phyloP scores from a whole-genome alignment of 2,329 filamentous ascomycete genomes.

The Orbilia blumenaviensis region DNA sequence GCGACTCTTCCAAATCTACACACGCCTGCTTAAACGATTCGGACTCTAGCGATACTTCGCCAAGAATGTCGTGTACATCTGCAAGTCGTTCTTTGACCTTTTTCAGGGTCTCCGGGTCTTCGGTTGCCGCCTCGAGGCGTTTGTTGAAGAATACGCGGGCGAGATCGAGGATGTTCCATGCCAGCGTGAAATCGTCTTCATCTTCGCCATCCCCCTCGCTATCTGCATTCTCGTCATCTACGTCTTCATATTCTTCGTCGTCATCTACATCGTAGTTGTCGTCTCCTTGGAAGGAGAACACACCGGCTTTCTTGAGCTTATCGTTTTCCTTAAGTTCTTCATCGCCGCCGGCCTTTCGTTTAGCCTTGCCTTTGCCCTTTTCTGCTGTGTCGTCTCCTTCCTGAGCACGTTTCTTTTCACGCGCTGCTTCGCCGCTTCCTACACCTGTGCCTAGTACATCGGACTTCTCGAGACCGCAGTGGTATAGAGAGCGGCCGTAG shows the following conservation, averaged over 20 bases:
- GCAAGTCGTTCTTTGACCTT: conserved; percentile 72
- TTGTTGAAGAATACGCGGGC: conserved; percentile 73
- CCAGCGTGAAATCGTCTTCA: conserved; percentile 76
- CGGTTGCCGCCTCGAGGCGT: conserved; percentile 61
- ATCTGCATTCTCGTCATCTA: conserved; percentile 60
- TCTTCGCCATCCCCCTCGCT: conserved; percentile 61
- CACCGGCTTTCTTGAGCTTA: conserved; percentile 55
- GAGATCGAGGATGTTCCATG: conserved; percentile 83
- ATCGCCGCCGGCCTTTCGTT: conserved; percentile 57
- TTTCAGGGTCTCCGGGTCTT: conserved; percentile 58
- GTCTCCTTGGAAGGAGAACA: conserved; percentile 86
- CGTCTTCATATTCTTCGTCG: conserved; percentile 65
- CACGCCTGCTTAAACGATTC: conserved; percentile 92
- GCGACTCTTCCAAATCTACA: conserved; percentile 78
- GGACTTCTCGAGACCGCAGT: conserved; percentile 91
- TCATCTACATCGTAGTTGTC: conserved; percentile 72
- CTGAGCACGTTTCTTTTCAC: conserved; percentile 65
- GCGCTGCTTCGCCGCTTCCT: conserved; percentile 68
- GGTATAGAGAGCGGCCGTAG: conserved; percentile 93
- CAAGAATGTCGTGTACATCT: conserved; percentile 91
- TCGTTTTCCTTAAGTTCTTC: conserved; percentile 58
- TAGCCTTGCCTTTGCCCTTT: conserved; percentile 60
- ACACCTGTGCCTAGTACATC: conserved; percentile 82
- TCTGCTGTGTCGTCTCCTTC: conserved; percentile 65
- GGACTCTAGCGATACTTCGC: conserved; percentile 96